Base-by-base conservation (phyloP, 1,284 basidiomycete genomes). In the Irpex sp. region DNA sequence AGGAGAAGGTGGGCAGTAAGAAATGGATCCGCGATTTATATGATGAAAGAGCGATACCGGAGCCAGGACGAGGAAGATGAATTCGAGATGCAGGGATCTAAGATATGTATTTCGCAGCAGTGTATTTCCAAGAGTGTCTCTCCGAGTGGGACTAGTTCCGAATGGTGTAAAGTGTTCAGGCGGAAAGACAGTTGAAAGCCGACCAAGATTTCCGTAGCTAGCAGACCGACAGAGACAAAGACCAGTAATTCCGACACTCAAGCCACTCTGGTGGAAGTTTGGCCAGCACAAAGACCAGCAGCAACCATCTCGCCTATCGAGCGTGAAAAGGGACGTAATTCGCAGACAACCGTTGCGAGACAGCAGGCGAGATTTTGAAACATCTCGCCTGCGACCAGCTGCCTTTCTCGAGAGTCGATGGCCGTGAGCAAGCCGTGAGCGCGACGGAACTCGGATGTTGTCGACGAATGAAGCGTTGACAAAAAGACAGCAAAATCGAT, bases 21-120 rank as follows among this genome's bases (percentile, higher is more conserved):
- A 70, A 67, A 68, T 64, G 63, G 62, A 62, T 57, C 60, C 62
- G 61, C 61, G 65, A 67, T 69, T 21, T 17, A 59, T 54, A 44
- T 44, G 64, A 65, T 62, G 19, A 54, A n/a, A 51, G 44, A 6
- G 60, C 64, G 64, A 64, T 64, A 64, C 56, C 64, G 60, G 57
- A 61, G 48, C 57, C 60, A 56, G 36, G 59, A 64, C 37, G 52
- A 56, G 55, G 21, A 55, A 54, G 59, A 59, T 54, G 37, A 62
- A 17, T 51, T n/a, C 49, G 19, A 51, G 49, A 51, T 17, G 15
- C 11, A 17, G 7, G 15, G 49, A 44, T 44, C 40, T 44, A 2
- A 51, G 49, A 51, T 51, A 17, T 21, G 11, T n/a, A 17, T 51
- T 9, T 17, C n/a, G 49, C 17, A n/a, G 7, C 26, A 26, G 17